phyloP scores from a whole-genome alignment of 352 stramenopile genomes.

The Detonula confervacea region DNA sequence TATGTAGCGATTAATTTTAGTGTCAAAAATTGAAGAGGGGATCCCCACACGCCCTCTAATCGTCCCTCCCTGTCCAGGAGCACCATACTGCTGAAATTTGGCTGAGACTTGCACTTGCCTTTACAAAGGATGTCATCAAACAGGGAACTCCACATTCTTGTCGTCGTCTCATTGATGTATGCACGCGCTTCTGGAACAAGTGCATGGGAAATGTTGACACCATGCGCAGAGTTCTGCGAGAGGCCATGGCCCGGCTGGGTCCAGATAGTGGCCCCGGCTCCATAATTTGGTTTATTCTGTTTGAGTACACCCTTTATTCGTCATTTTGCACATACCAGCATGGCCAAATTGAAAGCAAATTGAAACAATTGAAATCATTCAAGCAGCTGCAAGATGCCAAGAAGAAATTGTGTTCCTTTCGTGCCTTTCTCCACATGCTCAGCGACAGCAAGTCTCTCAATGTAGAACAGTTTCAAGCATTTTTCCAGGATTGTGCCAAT shows the following conservation, averaged over 20 bases:
- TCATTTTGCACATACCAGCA: constrained; percentile 14
- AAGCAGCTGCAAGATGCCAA: constrained; percentile 16
- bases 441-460: no score
- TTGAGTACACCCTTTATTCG: constrained; percentile 20
- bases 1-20: no score
- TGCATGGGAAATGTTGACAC: constrained; percentile 29
- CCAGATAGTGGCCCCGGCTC: constrained; percentile 11
- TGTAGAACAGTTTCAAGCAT: no score
- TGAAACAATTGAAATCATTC: constrained; percentile 1
- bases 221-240: neutral
- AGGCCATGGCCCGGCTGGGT: neutral
- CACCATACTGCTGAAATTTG: no score
- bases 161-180: constrained; percentile 10
- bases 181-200: constrained; percentile 19
- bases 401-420: no score
- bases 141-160: constrained; percentile 9
- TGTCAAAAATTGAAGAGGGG: no score
- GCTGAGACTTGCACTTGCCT: no score
- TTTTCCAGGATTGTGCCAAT: no score
- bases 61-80: no score
- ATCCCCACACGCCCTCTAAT: no score
- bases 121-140: constrained; percentile 5
- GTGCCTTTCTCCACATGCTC: no score
- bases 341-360: neutral
- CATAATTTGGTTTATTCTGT: neutral